Evolutionary conservation across 2,329 filamentous ascomycete species (phyloP), one percentile per base, ranked within the genome.

Genomic region (Pyricularia grisea): DNA sequence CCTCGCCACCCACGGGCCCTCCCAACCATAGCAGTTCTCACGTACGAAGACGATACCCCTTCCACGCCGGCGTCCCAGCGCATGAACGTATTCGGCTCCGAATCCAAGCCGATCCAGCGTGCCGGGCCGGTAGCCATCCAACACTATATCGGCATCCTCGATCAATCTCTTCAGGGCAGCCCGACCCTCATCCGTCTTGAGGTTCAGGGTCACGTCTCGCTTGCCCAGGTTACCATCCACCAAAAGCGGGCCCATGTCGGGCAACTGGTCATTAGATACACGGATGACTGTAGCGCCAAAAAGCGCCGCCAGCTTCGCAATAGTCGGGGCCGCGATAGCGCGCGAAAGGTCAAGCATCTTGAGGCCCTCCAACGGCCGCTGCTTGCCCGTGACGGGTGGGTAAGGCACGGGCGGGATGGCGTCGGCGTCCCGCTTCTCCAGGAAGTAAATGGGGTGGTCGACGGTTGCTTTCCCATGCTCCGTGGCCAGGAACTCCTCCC

Each of bases 1-100:
- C 0, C 83, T 76, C 68, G 79, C 76, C 1, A 76, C 75, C 73
- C 80, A 84, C 12, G 79, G 78, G 0, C 83, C 83, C 65, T 83
- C 78, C 42, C 78, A 80, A 0, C 90, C 90, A 72, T 84, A 85
- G 74, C 82, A 84, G 74, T 84, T 84, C 74, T 85, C 83, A 12
- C 78, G 78, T 0, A 83, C 80, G 69, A 82, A 83, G 3, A 85
- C 77, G 23, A 84, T 79, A 7, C 82, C 82, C 31, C 77, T 78
- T 17, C 78, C 78, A 23, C 82, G 76, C 27, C 75, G 74, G 4
- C 73, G 77, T 20, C 76, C 82, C 72, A 81, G 75, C 65, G 74
- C 76, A 9, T 81, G 74, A 33, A 83, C 72, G n/a, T 77, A 77
- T 11, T 81, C 73, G 3, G 80, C 74, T 0, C 81, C 78, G 20